phyloP scores from a whole-genome alignment of 129 eudicot species.

The Saussurea involucrata region DNA sequence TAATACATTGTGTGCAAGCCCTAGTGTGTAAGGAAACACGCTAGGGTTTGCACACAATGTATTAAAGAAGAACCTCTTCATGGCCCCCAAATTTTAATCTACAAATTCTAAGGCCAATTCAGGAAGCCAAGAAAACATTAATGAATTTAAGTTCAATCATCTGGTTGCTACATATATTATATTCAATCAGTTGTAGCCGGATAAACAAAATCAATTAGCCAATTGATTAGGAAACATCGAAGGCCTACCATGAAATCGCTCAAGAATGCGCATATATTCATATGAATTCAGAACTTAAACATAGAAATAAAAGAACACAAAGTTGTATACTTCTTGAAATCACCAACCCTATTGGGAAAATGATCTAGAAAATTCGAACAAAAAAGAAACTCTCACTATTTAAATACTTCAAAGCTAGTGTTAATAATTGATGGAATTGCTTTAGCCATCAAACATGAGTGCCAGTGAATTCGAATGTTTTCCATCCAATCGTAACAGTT shows the following conservation, averaged over 20 bases:
- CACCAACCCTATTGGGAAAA: background rate
- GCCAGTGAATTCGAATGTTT: background rate
- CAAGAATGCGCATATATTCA: constrained; percentile 1
- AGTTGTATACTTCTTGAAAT: background rate
- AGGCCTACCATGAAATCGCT: background rate
- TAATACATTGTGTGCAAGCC: background rate
- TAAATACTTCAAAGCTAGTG: too few species aligned
- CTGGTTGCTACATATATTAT: background rate
- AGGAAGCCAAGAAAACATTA: background rate
- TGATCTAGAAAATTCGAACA: background rate
- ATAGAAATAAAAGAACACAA: background rate
- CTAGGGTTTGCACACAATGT: constrained; percentile 4
- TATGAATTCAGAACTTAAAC: background rate
- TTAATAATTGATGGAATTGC: too few species aligned
- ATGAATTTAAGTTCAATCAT: background rate
- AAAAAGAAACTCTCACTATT: too few species aligned
- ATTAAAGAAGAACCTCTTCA: background rate
- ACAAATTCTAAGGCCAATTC: background rate
- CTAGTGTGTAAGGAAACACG: background rate
- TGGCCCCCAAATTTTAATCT: background rate
- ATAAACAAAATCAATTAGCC: background rate
- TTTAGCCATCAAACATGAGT: background rate
- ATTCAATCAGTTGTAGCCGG: background rate
- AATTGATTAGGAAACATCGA: constrained; percentile 1
- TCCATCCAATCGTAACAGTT: background rate